Evolutionary conservation across 1,284 basidiomycete genomes (phyloP).

Genomic region (Bjerkandera adusta): DNA sequence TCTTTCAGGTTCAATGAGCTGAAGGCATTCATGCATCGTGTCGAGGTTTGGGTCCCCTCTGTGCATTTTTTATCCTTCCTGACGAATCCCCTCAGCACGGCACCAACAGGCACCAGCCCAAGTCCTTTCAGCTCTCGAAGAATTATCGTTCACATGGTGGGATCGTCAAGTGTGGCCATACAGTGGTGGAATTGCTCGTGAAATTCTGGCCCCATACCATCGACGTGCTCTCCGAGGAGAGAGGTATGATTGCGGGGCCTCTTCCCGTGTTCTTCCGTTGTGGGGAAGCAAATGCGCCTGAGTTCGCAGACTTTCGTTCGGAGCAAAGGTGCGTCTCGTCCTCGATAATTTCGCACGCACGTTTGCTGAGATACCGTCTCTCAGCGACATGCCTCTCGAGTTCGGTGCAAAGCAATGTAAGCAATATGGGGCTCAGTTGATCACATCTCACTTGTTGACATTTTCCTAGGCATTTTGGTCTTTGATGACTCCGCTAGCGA

Average conservation of each 20-base stretch:
- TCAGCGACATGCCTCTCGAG: slow-evolving; percentile 51
- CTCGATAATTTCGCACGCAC: background rate
- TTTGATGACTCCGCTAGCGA: slow-evolving; percentile 53
- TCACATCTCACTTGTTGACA: background rate
- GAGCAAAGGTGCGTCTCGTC: slow-evolving; percentile 40
- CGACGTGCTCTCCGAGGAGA: slow-evolving; percentile 56
- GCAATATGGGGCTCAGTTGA: slow-evolving; percentile 10
- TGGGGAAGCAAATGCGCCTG: slow-evolving; percentile 48
- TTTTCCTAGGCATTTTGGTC: slow-evolving; percentile 61
- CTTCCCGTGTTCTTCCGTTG: slow-evolving; percentile 56
- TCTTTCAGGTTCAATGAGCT: slow-evolving; percentile 72
- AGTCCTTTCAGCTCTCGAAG: slow-evolving; percentile 54
- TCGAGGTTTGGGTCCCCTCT: slow-evolving; percentile 42
- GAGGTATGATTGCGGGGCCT: slow-evolving; percentile 53
- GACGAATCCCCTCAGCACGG: background rate
- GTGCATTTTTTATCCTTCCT: background rate
- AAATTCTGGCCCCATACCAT: slow-evolving; percentile 66
- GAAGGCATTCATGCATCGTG: slow-evolving; percentile 59
- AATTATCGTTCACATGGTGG: slow-evolving; percentile 76
- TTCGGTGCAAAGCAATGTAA: slow-evolving; percentile 69
- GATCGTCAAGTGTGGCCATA: slow-evolving; percentile 59
- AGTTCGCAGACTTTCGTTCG: slow-evolving; percentile 57
- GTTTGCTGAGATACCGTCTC: background rate
- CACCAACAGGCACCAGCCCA: slow-evolving; percentile 30
- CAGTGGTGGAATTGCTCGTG: slow-evolving; percentile 58